These are phyloP conservation scores for Cordia subcordata DNA, from an alignment of 257 asterid genomes.

Conservation along the genomic window DNA sequence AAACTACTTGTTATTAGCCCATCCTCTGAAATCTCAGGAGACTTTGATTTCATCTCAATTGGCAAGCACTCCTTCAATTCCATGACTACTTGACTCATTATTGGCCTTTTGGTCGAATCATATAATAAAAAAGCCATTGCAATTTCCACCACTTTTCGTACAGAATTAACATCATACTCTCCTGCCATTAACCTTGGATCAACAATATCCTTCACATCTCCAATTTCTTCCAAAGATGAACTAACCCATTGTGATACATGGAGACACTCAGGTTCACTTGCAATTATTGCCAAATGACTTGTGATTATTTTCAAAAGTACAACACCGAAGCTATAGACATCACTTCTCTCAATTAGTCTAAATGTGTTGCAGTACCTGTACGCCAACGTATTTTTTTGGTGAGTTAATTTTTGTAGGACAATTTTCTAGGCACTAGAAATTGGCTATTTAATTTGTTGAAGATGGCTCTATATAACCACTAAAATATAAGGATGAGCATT, in stretches of 20 bases:
- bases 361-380: too few species aligned
- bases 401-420: too few species aligned
- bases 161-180: neutral
- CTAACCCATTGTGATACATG: too few species aligned
- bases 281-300: too few species aligned
- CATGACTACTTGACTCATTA: neutral
- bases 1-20: too few species aligned
- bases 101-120: neutral
- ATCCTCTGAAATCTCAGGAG: too few species aligned
- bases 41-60: neutral
- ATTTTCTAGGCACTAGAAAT: too few species aligned
- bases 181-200: neutral
- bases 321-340: neutral
- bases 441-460: too few species aligned
- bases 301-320: neutral
- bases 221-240: neutral
- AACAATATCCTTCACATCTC: neutral
- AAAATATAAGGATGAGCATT: too few species aligned
- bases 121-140: neutral
- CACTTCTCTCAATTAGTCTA: neutral
- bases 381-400: too few species aligned
- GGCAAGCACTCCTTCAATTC: neutral
- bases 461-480: too few species aligned
- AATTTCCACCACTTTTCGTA: neutral
- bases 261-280: too few species aligned